phyloP scores from a whole-genome alignment of 345 rosid genomes.

The Citrus sp. region DNA sequence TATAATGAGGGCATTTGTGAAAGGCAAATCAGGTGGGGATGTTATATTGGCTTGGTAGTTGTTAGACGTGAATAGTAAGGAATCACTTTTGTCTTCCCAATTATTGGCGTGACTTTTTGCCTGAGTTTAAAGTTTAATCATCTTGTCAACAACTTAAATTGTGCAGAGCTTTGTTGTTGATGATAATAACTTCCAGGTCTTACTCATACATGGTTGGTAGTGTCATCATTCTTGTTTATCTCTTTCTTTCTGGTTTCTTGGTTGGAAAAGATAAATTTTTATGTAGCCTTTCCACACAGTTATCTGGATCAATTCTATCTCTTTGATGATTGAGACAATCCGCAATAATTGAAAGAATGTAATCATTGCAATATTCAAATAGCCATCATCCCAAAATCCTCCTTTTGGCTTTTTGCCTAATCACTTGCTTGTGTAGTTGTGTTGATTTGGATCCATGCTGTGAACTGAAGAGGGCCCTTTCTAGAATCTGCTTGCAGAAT shows the following conservation, averaged over 20 bases:
- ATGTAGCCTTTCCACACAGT: neutral
- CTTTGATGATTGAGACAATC: neutral
- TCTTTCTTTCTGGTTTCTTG: neutral
- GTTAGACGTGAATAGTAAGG: neutral
- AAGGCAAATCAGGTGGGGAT: neutral
- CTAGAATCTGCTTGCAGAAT: neutral
- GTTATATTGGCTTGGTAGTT: neutral
- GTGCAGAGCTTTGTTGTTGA: neutral
- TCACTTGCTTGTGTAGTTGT: neutral
- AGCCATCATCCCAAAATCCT: neutral
- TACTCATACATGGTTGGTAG: neutral
- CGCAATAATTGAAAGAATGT: neutral
- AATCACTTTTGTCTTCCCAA: neutral
- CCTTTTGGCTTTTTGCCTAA: neutral
- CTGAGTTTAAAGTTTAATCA: neutral
- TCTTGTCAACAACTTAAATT: neutral
- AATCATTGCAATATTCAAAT: neutral
- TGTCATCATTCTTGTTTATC: neutral
- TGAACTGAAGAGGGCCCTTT: neutral
- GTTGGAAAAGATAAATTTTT: neutral
- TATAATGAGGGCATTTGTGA: neutral
- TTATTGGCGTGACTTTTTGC: neutral
- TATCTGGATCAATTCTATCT: neutral
- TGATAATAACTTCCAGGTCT: neutral
- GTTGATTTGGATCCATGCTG: neutral